Evolutionary conservation across 768 basidiomycete genomes (phyloP).

Genomic region (Boletus vinaceobasis): DNA sequence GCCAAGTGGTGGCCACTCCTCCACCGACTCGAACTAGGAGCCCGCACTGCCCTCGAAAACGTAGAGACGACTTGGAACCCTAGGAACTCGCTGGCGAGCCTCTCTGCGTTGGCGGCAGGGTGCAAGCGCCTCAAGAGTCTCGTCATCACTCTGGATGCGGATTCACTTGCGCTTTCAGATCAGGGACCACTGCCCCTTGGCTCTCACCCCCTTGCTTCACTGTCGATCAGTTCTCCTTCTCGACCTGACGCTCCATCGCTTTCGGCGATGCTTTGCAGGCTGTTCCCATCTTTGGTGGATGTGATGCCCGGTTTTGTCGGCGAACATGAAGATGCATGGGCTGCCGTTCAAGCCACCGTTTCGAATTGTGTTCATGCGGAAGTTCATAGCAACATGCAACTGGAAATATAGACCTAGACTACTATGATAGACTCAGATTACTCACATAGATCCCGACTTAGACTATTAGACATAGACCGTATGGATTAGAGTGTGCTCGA

Average conservation of each 20-base stretch:
- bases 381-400: neutral
- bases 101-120: conserved; percentile 14
- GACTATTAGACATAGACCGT: neutral
- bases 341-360: conserved; percentile 10
- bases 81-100: conserved; percentile 14
- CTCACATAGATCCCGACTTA: neutral
- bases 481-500: too few species aligned
- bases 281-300: conserved; percentile 40
- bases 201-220: conserved; percentile 25
- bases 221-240: conserved; percentile 35
- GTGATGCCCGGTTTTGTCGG: conserved; percentile 34
- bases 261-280: conserved; percentile 28
- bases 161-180: neutral
- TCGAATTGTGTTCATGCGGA: neutral
- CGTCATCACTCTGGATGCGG: conserved; percentile 17
- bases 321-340: conserved; percentile 33
- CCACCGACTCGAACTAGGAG: conserved; percentile 41
- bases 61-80: conserved; percentile 17
- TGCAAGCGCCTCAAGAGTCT: conserved; percentile 19
- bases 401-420: conserved; percentile 5
- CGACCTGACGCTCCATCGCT: conserved; percentile 26
- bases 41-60: conserved; percentile 25
- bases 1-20: conserved; percentile 46
- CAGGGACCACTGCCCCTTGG: neutral
- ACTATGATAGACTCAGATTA: neutral